Conservation (phyloP, 1,139 yeast genomes). For the Scheffersomyces cryptocercus region DNA sequence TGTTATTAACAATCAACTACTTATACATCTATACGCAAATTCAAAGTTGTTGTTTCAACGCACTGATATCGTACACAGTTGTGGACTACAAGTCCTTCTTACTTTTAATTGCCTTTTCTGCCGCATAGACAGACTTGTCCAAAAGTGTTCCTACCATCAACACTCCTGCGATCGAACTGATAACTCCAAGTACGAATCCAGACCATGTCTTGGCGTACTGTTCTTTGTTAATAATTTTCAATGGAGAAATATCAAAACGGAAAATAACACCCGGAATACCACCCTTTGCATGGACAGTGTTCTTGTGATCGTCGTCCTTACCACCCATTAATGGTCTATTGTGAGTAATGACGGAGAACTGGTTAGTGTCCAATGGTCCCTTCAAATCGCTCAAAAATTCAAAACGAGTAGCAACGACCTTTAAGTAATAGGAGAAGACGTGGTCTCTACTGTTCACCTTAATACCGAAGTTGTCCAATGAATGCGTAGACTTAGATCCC, state of each 20-base stretch:
- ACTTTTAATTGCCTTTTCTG: constrained; percentile 74
- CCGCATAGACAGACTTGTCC: constrained; percentile 87
- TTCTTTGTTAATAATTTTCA: constrained; percentile 86
- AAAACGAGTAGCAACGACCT: constrained; percentile 88
- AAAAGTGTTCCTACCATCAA: constrained; percentile 87
- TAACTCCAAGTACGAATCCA: constrained; percentile 79
- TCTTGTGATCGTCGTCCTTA: constrained; percentile 85
- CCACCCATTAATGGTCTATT: constrained; percentile 87
- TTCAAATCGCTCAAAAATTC: constrained; percentile 57
- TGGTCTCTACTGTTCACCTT: constrained; percentile 55
- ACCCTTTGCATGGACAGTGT: constrained; percentile 79
- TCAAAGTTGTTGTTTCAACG: too few relatives aligned
- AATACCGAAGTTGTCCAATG: constrained; percentile 62
- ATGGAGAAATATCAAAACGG: constrained; percentile 88
- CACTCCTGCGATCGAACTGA: constrained; percentile 91
- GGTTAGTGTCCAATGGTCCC: constrained; percentile 73
- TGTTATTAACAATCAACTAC: too few relatives aligned
- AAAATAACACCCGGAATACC: constrained; percentile 91
- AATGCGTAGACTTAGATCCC: constrained; percentile 50
- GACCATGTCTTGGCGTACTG: constrained; percentile 80
- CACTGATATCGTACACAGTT: too few relatives aligned
- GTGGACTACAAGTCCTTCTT: constrained; percentile 53
- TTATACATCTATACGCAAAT: neutral
- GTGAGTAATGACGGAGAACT: constrained; percentile 88
- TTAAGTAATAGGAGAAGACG: constrained; percentile 74